These are phyloP conservation scores for Dalbergia cultrata DNA, from an alignment of 306 rosid species.

Conservation along the genomic window DNA sequence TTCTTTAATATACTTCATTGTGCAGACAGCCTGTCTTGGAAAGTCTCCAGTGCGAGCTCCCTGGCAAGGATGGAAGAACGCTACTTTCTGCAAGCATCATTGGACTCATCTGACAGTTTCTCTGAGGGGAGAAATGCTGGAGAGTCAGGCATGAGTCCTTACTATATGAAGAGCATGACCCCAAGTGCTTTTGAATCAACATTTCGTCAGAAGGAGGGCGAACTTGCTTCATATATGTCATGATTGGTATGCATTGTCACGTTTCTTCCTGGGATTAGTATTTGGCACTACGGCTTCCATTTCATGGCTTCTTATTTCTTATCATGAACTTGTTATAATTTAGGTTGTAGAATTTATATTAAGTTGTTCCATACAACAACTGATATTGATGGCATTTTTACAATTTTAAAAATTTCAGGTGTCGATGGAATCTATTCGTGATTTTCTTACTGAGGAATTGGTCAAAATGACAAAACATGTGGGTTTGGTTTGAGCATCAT, in stretches of 20 bases:
- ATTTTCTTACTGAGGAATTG: slow-evolving; percentile 97
- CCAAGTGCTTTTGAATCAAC: slow-evolving; percentile 93
- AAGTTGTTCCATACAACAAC: slow-evolving; percentile 14
- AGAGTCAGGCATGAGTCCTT: slow-evolving; percentile 79
- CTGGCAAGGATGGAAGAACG: slow-evolving; percentile 93
- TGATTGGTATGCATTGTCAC: slow-evolving; percentile 74
- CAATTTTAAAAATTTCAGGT: slow-evolving; percentile 59
- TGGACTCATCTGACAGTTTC: slow-evolving; percentile 79
- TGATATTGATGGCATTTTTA: slow-evolving; percentile 19
- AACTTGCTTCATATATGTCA: slow-evolving; percentile 96
- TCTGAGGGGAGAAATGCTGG: slow-evolving; percentile 80
- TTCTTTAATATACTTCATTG: slow-evolving; percentile 38
- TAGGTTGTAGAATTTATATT: slow-evolving; percentile 33
- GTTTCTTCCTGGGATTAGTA: too few relatives aligned
- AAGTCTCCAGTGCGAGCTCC: slow-evolving; percentile 87
- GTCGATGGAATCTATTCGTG: slow-evolving; percentile 92
- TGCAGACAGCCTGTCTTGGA: slow-evolving; percentile 81
- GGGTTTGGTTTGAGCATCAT: slow-evolving; percentile 38
- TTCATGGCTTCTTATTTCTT: slow-evolving; percentile 27
- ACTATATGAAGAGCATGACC: slow-evolving; percentile 94
- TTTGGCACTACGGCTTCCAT: slow-evolving; percentile 15
- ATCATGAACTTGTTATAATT: slow-evolving; percentile 41
- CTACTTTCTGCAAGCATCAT: slow-evolving; percentile 92
- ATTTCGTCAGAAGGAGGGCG: slow-evolving; percentile 98
- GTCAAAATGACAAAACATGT: slow-evolving; percentile 96